phyloP scores from a whole-genome alignment of 345 rosid species.

The Durio zibethinus region DNA sequence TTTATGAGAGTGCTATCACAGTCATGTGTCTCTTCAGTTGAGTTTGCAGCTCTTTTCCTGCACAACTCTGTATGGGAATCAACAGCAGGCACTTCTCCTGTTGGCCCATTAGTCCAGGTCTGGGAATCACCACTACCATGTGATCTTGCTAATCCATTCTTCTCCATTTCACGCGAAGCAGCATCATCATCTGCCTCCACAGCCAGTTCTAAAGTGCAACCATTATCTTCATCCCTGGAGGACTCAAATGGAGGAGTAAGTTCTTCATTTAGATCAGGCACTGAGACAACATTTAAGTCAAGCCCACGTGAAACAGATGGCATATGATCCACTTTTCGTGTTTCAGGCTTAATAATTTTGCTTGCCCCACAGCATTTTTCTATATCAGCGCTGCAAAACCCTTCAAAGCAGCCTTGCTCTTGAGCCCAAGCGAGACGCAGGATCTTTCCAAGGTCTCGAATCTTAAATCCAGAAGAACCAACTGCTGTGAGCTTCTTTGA shows the following conservation, averaged over 20 bases:
- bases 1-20: constrained; percentile 77
- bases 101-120: constrained; percentile 43
- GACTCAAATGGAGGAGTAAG: constrained; percentile 75
- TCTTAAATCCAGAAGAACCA: constrained; percentile 59
- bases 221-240: constrained; percentile 83
- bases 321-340: constrained; percentile 32
- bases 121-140: constrained; percentile 59
- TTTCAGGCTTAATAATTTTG: constrained; percentile 33
- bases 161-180: constrained; percentile 58
- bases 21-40: constrained; percentile 71
- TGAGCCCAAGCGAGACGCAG: constrained; percentile 69
- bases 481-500: constrained; percentile 30
- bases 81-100: constrained; percentile 52
- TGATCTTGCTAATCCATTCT: constrained; percentile 56
- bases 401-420: constrained; percentile 63
- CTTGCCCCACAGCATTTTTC: constrained; percentile 56
- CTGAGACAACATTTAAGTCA: constrained; percentile 75
- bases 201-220: constrained; percentile 53
- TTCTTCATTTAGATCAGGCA: constrained; percentile 93
- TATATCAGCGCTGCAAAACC: constrained; percentile 54
- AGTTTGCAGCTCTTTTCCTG: constrained; percentile 52
- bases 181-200: constrained; percentile 72
- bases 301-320: constrained; percentile 56
- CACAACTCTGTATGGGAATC: constrained; percentile 57
- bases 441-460: constrained; percentile 67